Evolutionary conservation across 768 basidiomycete species (phyloP), one percentile per base, ranked within the genome.

Genomic region (Heimioporus sp.): DNA sequence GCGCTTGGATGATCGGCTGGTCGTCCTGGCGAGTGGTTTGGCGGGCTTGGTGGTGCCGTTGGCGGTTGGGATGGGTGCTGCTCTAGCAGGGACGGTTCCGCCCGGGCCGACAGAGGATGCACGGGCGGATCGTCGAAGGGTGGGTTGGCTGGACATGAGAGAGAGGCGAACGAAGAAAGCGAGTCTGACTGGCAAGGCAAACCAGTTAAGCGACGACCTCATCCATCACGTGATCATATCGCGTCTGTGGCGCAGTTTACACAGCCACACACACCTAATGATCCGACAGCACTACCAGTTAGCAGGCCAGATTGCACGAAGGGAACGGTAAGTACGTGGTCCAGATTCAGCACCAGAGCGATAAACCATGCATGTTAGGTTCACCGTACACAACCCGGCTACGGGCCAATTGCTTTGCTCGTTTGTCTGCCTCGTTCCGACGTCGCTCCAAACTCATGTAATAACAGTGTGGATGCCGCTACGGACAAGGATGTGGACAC

Each of bases 331-430:
- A 19, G 24, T 28, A 28, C 24, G 24, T 28, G 24, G 24, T 7
- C 24, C 24, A 28, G 7, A 28, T 28, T 28, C 24, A 3, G 24
- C 24, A 28, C 7, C 24, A 28, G 24, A 28, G 24, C 24, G 7
- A 28, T 28, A 28, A 28, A 6, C 24, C 5, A 5, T 28, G 5
- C 24, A 28, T 28, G 24, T 28, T 6, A 28, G 24, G 7, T 76
- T 86, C 48, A 61, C 63, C 15, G 79, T 91, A 9, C 62, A 64
- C 40, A 89, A 90, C 65, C 89, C 90, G 11, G 87, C 90, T 3
- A 88, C 78, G 1, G 82, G 85, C 30, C 71, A 84, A 48, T 61
- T 72, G 12, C 63, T 90, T 32, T 81, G 73, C 73, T 76, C 69
- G 87, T 86, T 63, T 54, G 80, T 71, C 36, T 39, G 21, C 30